Conservation (phyloP, 2,329 filamentous ascomycete genomes). For the Aspergillus sergii region DNA sequence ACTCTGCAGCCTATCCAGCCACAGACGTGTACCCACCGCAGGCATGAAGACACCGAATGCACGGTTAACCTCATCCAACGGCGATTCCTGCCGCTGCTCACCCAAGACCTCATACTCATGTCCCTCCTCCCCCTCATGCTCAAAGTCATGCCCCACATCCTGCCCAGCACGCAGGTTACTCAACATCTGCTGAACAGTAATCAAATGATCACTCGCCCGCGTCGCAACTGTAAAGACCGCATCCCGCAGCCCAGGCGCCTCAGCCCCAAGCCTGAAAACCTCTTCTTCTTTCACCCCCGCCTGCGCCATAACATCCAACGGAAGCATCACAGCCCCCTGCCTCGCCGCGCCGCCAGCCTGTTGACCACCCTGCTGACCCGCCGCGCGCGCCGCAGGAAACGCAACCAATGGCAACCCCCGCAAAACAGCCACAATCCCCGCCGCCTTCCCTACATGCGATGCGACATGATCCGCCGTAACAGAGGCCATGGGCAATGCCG, state of each 20-base stretch:
- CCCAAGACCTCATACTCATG: slow-evolving; percentile 50
- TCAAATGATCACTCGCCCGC: slow-evolving; percentile 90
- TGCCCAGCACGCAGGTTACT: slow-evolving; percentile 73
- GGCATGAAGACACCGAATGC: slow-evolving; percentile 82
- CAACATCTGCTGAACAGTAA: slow-evolving; percentile 91
- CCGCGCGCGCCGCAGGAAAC: slow-evolving; percentile 60
- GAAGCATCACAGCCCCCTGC: slow-evolving; percentile 74
- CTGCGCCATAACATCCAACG: slow-evolving; percentile 87
- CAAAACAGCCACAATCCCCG: slow-evolving; percentile 83
- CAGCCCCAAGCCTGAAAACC: slow-evolving; percentile 76
- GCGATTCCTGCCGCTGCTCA: slow-evolving; percentile 26
- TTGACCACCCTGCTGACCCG: slow-evolving; percentile 58
- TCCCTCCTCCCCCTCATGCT: slow-evolving; percentile 78
- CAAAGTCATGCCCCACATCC: slow-evolving; percentile 81
- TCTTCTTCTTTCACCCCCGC: slow-evolving; percentile 82
- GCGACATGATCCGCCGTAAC: slow-evolving; percentile 89
- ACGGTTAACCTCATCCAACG: slow-evolving; percentile 59
- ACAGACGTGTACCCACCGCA: slow-evolving; percentile 74
- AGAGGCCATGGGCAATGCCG: slow-evolving; percentile 75
- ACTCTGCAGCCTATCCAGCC: slow-evolving; percentile 75
- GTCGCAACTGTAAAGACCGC: slow-evolving; percentile 92
- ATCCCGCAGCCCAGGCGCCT: slow-evolving; percentile 80
- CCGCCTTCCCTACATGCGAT: slow-evolving; percentile 92
- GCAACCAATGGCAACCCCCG: slow-evolving; percentile 87
- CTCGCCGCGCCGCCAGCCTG: slow-evolving; percentile 43